These are phyloP conservation scores for Lophiostoma macrostomum DNA, from an alignment of 495 filamentous ascomycete species.

Conservation along the genomic window DNA sequence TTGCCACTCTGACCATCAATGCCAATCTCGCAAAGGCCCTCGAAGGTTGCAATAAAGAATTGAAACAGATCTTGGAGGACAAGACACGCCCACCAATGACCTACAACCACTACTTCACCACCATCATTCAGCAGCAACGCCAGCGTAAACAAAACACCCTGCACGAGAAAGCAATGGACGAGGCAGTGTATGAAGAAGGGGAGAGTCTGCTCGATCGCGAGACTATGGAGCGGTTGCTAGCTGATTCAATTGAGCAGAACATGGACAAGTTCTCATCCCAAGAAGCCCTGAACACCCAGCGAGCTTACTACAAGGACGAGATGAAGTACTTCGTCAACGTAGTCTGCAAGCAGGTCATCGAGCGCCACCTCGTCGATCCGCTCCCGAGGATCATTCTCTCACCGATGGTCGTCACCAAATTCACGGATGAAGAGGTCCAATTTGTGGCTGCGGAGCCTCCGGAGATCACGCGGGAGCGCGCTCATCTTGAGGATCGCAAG, in stretches of 20 bases:
- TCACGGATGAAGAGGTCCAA: constrained; percentile 36
- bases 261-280: constrained; percentile 33
- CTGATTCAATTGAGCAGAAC: constrained; percentile 14
- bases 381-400: constrained; percentile 32
- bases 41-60: constrained; percentile 13
- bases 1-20: constrained; percentile 20
- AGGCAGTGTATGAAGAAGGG: neutral
- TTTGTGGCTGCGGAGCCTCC: constrained; percentile 34
- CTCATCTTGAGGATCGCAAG: constrained; percentile 26
- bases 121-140: constrained; percentile 25
- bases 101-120: constrained; percentile 38
- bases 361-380: constrained; percentile 37
- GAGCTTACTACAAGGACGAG: constrained; percentile 35
- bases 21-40: neutral
- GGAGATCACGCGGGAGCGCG: constrained; percentile 24
- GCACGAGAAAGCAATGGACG: constrained; percentile 4
- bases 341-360: constrained; percentile 39
- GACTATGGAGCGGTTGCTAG: neutral
- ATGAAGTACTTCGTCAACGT: constrained; percentile 37
- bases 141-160: constrained; percentile 12
- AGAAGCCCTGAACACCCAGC: constrained; percentile 29
- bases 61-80: constrained; percentile 28
- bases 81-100: constrained; percentile 31
- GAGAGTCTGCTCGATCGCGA: neutral
- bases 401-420: constrained; percentile 26